Base-by-base conservation (phyloP, 768 basidiomycete species). In the Tulasnella calospora region DNA sequence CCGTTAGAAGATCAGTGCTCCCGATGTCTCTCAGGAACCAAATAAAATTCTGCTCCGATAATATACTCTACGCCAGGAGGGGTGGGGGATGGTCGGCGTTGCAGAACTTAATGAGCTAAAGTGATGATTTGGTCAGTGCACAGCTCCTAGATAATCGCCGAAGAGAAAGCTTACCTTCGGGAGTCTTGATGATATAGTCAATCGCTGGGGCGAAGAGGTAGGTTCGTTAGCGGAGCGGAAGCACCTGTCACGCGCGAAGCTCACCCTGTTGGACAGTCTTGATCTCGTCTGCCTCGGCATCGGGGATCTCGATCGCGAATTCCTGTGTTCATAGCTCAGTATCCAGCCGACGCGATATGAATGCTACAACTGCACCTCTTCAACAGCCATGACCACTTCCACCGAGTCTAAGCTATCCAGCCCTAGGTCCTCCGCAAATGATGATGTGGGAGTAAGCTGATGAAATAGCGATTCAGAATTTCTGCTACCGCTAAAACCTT, bases 381-480 rank as follows among this genome's bases (percentile, higher is more conserved):
- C 98, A 81, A 99, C 92, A 55, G 97, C 95, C 96, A 99, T 98
- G 82, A 99, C 94, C 36, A 98, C 96, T 85, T 99, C 98, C 27
- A 99, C 96, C 27, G 96, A 90, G 84, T 99, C 98, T 83, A 99
- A 87, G 82, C 96, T 98, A 86, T 99, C 98, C 41, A 98, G 88
- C 40, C 94, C 95, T 74, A 98, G 89, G 87, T 98, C 94, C 70
- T 90, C 87, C 74, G 90, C 85, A 84, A 98, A 96, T 15, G 89
- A 88, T 15, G 94, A 87, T 44, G 88, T 82, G 13, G 89, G 81
- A 23, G 88, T 87, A 82, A 98, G 87, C 96, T 97, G 80, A 76
- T 33, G 51, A 44, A 80, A 80, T 55, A 82, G 38, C 78, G 71
- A 40, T 47, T 73, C 38, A 44, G 8, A 30, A 40, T 55, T 44